These are phyloP conservation scores for Myochromella boudieri DNA, from an alignment of 768 basidiomycete genomes.

Conservation along the genomic window DNA sequence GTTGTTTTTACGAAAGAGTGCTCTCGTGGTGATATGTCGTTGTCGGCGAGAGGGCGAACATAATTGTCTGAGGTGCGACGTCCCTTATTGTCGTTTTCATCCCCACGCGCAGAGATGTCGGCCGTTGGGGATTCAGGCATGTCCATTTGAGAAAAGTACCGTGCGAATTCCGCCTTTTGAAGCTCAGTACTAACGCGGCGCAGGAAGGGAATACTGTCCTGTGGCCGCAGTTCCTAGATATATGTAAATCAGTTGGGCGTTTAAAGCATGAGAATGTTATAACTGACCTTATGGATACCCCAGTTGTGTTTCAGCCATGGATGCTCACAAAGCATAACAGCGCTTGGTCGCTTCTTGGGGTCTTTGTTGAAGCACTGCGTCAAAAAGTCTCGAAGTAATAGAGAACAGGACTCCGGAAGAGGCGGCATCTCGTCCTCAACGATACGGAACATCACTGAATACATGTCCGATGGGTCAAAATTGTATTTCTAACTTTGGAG, in stretches of 20 bases:
- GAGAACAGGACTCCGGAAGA: slow-evolving; percentile 76
- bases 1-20: slow-evolving; percentile 92
- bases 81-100: slow-evolving; percentile 36
- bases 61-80: slow-evolving; percentile 41
- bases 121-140: slow-evolving; percentile 41
- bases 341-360: slow-evolving; percentile 78
- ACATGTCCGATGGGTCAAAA: slow-evolving; percentile 7
- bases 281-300: slow-evolving; percentile 68
- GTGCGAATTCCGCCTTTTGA: slow-evolving; percentile 66
- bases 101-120: slow-evolving; percentile 29
- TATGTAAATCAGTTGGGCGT: background rate
- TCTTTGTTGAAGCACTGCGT: slow-evolving; percentile 90
- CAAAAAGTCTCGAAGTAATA: slow-evolving; percentile 78
- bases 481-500: slow-evolving; percentile 5
- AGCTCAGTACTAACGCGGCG: slow-evolving; percentile 88
- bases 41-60: slow-evolving; percentile 36
- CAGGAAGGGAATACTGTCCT: slow-evolving; percentile 95
- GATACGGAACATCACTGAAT: slow-evolving; percentile 91
- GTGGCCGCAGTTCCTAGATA: slow-evolving; percentile 73
- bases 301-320: slow-evolving; percentile 85
- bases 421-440: slow-evolving; percentile 93
- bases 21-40: slow-evolving; percentile 61
- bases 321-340: slow-evolving; percentile 85
- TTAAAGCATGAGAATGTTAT: background rate
- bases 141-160: slow-evolving; percentile 50